Base-by-base conservation (phyloP, 176 grass and related monocot genomes). In the Lolium rigidum region DNA sequence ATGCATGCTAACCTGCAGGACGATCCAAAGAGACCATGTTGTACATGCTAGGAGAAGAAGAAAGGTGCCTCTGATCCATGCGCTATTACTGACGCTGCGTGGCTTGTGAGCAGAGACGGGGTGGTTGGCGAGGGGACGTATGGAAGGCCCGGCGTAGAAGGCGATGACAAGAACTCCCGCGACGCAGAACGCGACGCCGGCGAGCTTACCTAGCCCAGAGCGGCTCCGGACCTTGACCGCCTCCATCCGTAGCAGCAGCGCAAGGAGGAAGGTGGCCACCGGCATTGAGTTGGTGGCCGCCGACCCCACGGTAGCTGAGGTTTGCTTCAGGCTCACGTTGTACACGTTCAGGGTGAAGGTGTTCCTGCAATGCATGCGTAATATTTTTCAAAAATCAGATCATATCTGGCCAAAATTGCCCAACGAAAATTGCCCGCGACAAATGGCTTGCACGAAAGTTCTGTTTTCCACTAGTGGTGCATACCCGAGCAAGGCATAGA, bases 1-100 rank as follows among this genome's bases (percentile, higher is more conserved):
- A 4, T 17, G 6, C 2, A 70, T n/a, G 65, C 66, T 70, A 71
- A 71, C 89, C 89, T 89, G 92, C 8, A 94, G 77, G 15, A 93
- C 84, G 14, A 93, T 72, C 92, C 95, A 94, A 37, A 93, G 48
- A 8, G 90, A 91, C 92, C 89, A 97, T 7, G 84, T 77, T 9
- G 65, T 55, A 77, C 89, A 86, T 2, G 88, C 39, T 6, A 85
- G 38, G 5, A 97, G 63, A 79, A 94, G 80, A 15, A 93, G 48
- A 43, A 93, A 90, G 9, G 89, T 86, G 16, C 89, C 92, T 70
- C 79, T 75, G 62, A 95, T 88, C 95, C 92, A 94, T 4, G 22
- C 57, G 3, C 22, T 50, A 59, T 83, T 21, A 4, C 37, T 35
- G 31, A 35, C 31, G 31, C 31, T 10, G 7, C 5, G 31, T 0